phyloP scores from a whole-genome alignment of 2,329 filamentous ascomycete genomes.

The Fusarium mundagurra region DNA sequence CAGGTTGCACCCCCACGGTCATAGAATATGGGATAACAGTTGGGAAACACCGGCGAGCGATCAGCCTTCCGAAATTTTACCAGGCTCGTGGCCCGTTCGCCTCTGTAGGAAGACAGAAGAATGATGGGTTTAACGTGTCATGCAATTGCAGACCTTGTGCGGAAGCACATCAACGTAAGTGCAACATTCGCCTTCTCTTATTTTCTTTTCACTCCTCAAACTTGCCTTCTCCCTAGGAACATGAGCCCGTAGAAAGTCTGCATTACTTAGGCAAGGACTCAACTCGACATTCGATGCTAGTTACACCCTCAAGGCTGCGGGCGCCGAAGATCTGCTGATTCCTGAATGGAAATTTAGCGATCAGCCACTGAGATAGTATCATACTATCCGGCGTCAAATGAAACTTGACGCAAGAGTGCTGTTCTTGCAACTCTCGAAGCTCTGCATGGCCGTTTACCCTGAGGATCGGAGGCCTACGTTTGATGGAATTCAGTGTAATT shows the following conservation, averaged over 20 bases:
- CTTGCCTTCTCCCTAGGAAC: background rate
- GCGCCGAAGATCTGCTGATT: background rate
- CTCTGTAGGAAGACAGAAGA: background rate
- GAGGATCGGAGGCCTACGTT: background rate
- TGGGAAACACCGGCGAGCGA: background rate
- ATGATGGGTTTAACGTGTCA: background rate
- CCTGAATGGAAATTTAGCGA: background rate
- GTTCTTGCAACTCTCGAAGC: background rate
- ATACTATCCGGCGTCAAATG: background rate
- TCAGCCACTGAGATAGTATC: background rate
- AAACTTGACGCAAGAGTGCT: background rate
- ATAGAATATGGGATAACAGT: background rate
- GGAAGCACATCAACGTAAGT: background rate
- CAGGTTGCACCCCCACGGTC: background rate
- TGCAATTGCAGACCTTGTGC: background rate
- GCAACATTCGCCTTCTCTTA: background rate
- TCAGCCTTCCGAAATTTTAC: background rate
- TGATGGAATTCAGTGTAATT: background rate
- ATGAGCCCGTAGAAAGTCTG: background rate
- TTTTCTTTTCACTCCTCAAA: background rate
- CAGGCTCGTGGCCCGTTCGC: background rate
- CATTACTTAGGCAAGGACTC: background rate
- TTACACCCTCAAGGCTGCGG: background rate
- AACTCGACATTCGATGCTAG: background rate
- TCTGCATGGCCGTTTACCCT: background rate